Percentiles rank a stretch among this genome's conserved stretches.
Evolutionary conservation across 2,329 filamentous ascomycete species (phyloP).

Genomic region (Fusarium neocosmosporiellum): DNA sequence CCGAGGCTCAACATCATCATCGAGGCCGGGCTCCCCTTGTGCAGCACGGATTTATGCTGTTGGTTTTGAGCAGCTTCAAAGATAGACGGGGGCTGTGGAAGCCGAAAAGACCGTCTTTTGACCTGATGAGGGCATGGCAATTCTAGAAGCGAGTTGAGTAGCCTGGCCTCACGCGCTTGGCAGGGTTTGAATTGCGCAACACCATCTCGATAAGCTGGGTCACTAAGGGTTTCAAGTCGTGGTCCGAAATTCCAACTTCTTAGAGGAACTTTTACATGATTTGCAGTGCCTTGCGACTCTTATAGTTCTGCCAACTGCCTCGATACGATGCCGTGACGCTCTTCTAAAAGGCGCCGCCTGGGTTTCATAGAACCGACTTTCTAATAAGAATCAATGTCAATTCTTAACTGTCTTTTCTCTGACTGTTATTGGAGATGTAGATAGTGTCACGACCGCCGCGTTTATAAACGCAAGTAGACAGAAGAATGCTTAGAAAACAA

Average conservation of each 20-base stretch:
- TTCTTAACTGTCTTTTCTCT: background rate
- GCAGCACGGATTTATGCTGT: background rate
- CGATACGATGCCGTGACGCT: background rate
- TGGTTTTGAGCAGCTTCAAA: background rate
- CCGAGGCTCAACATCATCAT: background rate
- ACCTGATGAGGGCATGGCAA: background rate
- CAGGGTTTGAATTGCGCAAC: background rate
- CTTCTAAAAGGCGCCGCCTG: background rate
- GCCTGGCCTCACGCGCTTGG: background rate
- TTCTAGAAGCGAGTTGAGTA: background rate
- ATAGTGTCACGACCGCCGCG: no score
- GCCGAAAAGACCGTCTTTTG: background rate
- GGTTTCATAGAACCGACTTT: background rate
- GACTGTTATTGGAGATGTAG: no score
- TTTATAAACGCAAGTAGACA: no score
- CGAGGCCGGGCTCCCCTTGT: background rate
- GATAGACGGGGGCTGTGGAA: background rate
- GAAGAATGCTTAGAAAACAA: no score
- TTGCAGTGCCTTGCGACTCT: background rate
- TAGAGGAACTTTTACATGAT: background rate
- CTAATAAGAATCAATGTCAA: background rate
- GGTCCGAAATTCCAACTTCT: background rate
- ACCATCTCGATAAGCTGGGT: background rate
- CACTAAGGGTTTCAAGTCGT: background rate
- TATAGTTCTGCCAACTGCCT: background rate